Conservation (phyloP, 768 basidiomycete species). For the Leccinellum rugosiceps region DNA sequence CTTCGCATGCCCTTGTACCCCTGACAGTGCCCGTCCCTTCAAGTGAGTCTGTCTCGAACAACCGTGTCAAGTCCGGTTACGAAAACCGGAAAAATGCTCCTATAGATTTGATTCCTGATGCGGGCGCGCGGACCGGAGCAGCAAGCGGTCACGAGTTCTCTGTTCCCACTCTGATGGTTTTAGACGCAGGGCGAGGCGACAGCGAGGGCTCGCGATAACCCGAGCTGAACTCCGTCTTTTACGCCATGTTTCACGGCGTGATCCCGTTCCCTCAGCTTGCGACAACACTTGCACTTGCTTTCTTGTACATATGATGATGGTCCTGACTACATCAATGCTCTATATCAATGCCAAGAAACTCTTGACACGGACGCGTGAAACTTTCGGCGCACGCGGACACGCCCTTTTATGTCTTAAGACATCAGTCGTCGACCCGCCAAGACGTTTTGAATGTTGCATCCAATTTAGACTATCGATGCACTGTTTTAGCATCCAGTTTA, state of each 20-base stretch:
- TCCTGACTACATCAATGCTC: background rate
- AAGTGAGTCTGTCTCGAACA: slow-evolving; percentile 49
- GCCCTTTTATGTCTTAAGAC: background rate
- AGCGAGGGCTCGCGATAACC: background rate
- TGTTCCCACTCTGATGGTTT: slow-evolving; percentile 43
- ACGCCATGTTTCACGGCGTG: background rate
- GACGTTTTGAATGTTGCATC: background rate
- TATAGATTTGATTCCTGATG: slow-evolving; percentile 70
- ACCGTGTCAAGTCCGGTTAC: background rate
- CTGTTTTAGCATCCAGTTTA: background rate
- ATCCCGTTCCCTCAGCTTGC: background rate
- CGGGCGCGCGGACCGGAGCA: slow-evolving; percentile 63
- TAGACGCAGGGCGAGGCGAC: background rate
- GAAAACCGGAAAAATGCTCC: slow-evolving; percentile 21
- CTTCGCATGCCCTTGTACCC: slow-evolving; percentile 1
- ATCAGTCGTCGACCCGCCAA: background rate
- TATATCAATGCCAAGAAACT: background rate
- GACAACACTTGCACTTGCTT: background rate
- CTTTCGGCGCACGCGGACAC: background rate
- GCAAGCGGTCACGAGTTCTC: slow-evolving; percentile 66
- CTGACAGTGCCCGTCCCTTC: background rate
- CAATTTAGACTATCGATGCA: slow-evolving; percentile 1
- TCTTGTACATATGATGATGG: slow-evolving; percentile 18
- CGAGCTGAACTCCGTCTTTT: background rate
- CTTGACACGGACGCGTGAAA: background rate